Evolutionary conservation across 1,284 basidiomycete species (phyloP).

Genomic region (Ceratobasidium sp.): DNA sequence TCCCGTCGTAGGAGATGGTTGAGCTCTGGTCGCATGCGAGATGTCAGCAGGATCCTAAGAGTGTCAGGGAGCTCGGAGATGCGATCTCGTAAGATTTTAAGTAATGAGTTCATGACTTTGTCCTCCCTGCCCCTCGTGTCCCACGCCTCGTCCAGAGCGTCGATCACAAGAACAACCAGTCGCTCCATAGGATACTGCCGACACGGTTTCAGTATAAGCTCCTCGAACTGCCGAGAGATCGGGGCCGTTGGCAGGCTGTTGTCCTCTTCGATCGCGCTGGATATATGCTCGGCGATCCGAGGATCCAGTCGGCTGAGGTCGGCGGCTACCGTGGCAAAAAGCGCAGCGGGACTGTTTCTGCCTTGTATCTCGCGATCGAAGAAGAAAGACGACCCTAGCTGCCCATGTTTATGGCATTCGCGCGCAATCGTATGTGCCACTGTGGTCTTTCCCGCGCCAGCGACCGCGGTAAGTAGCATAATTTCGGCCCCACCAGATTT

Average conservation of each 20-base stretch:
- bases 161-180: conserved; percentile 11
- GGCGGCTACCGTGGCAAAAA: conserved; percentile 12
- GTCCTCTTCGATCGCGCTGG: conserved; percentile 11
- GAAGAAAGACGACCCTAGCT: conserved; percentile 47
- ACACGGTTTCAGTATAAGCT: background rate
- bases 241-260: background rate
- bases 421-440: conserved; percentile 33
- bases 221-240: background rate
- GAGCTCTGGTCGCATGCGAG: conserved; percentile 18
- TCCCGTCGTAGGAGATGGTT: background rate
- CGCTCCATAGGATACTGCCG: background rate
- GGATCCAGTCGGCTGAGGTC: background rate
- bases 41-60: conserved; percentile 8
- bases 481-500: background rate
- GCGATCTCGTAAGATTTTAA: background rate
- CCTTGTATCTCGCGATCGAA: conserved; percentile 18
- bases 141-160: conserved; percentile 31
- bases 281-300: no score
- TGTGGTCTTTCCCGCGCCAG: conserved; percentile 18
- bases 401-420: background rate
- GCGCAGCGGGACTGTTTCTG: conserved; percentile 4
- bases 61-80: background rate
- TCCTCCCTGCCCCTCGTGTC: no score
- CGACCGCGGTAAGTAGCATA: conserved; percentile 13
- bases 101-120: no score